Base-by-base conservation (phyloP, 306 rosid genomes). In the Inga laurina region DNA sequence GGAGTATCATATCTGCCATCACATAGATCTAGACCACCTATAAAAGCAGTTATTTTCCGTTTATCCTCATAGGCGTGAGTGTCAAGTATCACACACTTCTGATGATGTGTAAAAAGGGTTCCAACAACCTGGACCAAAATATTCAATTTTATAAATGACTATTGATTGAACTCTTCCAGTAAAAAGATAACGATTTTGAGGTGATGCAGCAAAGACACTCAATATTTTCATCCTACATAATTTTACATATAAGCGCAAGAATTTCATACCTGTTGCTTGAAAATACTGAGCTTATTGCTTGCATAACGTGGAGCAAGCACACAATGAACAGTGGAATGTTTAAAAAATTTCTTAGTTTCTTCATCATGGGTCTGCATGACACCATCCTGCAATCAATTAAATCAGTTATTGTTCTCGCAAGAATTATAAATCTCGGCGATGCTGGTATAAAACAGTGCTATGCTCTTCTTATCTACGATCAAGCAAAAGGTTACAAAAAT, bases 1-100 rank as follows among this genome's bases (percentile, higher is more conserved):
- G 97, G 97, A 37, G 97, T 92, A 74, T 92, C 97, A 79, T 91
- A 92, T 89, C 97, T 84, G 2, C 93, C 97, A 72, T 92, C 94
- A 85, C 97, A 92, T 32, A 92, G 83, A 84, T 92, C 97, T 46
- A 92, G 81, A 84, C 97, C 93, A 74, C 97, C 97, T 32, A 92
- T 84, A 82, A 90, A 92, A 81, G 97, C 91, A 2, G 92, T 88
- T 68, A 92, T 78, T 87, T 90, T 90, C 27, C 97, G 30, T 64
- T 85, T 92, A 85, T 82, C 87, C 82, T 90, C 94, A 34, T 81
- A 80, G 75, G 86, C 93, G 79, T 72, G 88, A 35, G 90, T 86
- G 86, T 92, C 97, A 81, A 92, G 71, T 80, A 92, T 45, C 61
- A 92, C 92, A 79, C 94, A 92, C 87, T 92, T 92, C 35, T 92